phyloP scores from a whole-genome alignment of 805 yeast species.

The Priceomyces haplophilus region DNA sequence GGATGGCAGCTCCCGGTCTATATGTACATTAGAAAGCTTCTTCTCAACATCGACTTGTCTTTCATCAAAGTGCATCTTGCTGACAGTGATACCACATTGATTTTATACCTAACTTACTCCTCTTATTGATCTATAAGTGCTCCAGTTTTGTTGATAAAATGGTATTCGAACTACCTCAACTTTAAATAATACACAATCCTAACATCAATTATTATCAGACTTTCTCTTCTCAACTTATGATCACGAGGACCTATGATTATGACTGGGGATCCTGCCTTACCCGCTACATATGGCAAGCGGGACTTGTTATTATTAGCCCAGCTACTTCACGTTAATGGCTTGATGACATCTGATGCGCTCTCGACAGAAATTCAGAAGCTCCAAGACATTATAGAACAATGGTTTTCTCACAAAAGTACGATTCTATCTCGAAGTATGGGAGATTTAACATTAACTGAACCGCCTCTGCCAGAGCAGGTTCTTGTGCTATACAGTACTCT shows the following conservation, averaged over 20 bases:
- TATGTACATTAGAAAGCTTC: neutral
- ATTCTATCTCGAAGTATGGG: constrained; percentile 19
- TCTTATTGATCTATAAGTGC: neutral
- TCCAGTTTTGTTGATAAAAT: constrained; percentile 2
- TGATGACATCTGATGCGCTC: constrained; percentile 23
- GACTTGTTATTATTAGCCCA: constrained; percentile 38
- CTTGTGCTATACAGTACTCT: constrained; percentile 25
- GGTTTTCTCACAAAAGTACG: constrained; percentile 30
- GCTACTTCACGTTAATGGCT: constrained; percentile 32
- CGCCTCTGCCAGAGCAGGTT: constrained; percentile 20
- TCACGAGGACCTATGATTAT: neutral
- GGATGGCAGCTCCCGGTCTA: neutral
- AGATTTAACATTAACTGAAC: constrained; percentile 12
- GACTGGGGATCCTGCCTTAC: constrained; percentile 6
- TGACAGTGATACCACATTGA: neutral
- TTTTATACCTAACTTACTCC: neutral
- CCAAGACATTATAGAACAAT: constrained; percentile 21
- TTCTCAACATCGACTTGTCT: constrained; percentile 18
- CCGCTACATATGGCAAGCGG: constrained; percentile 17
- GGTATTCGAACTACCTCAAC: constrained; percentile 4
- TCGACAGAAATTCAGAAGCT: constrained; percentile 16
- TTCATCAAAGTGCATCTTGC: constrained; percentile 1
- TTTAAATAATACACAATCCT: neutral
- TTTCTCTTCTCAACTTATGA: no score
- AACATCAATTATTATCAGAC: no score